A percentile compares a stretch with the other conserved stretches of the same genome.
Conservation (phyloP, 176 grass and related monocot genomes). For the Avena atlantica region DNA sequence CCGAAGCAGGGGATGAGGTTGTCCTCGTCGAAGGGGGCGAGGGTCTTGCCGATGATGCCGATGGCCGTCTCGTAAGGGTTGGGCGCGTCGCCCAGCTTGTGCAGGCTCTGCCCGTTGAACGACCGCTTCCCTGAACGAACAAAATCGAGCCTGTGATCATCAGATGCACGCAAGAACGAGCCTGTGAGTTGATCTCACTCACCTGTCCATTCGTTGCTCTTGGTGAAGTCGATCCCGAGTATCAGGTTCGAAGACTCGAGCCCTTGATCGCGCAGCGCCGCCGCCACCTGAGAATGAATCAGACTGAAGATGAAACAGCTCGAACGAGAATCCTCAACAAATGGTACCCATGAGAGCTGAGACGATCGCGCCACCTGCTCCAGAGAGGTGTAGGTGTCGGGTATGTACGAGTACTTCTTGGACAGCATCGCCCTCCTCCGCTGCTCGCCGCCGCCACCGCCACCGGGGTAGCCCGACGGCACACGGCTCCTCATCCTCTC, state of each 20-base stretch:
- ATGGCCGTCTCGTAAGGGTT: constrained; percentile 97
- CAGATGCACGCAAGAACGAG: constrained; percentile 19
- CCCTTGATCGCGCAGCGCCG: constrained; percentile 64
- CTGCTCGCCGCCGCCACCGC: not conserved
- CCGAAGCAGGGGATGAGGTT: constrained; percentile 94
- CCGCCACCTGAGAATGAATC: constrained; percentile 52
- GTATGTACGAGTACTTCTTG: constrained; percentile 84
- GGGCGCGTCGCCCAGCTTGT: constrained; percentile 49
- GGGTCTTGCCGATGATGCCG: constrained; percentile 80
- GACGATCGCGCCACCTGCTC: constrained; percentile 55
- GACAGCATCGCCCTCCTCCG: constrained; percentile 34
- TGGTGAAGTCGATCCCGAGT: constrained; percentile 95
- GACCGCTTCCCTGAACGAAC: constrained; percentile 64
- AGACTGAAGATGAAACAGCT: not conserved
- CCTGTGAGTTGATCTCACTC: not conserved
- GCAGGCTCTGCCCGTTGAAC: constrained; percentile 83
- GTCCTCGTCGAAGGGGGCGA: constrained; percentile 93
- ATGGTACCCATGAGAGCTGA: not conserved
- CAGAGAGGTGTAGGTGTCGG: constrained; percentile 70
- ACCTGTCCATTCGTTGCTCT: constrained; percentile 99
- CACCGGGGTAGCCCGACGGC: not conserved
- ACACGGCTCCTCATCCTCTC: not conserved
- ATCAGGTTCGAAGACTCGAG: constrained; percentile 96
- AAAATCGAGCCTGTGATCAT: not conserved
- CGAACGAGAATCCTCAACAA: not conserved